Conservation (phyloP, 2,329 filamentous ascomycete species). For the Cladophialophora exuberans region DNA sequence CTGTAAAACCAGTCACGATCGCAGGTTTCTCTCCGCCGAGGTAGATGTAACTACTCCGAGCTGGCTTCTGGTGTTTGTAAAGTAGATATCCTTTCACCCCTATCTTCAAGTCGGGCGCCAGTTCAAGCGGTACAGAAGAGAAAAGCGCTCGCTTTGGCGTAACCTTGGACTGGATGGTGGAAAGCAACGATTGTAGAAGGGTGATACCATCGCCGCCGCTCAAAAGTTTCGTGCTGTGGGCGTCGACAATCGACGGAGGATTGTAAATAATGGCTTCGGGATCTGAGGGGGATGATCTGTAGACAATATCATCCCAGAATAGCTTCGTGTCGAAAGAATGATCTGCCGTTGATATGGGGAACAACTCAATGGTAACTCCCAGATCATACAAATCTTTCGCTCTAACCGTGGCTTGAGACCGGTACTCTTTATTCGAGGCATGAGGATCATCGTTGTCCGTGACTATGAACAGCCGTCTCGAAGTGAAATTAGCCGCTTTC, state of each 20-base stretch:
- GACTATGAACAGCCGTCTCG: constrained; percentile 89
- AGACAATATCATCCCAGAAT: constrained; percentile 98
- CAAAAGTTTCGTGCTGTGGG: constrained; percentile 55
- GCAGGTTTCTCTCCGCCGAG: constrained; percentile 82
- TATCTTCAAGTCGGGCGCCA: constrained; percentile 81
- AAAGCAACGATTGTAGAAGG: constrained; percentile 76
- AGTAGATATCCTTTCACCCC: constrained; percentile 93
- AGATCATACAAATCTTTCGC: constrained; percentile 96
- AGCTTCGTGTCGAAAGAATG: constrained; percentile 77
- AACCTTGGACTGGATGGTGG: constrained; percentile 88
- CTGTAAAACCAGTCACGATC: constrained; percentile 74
- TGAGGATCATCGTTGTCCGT: constrained; percentile 93
- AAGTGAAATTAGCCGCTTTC: constrained; percentile 91
- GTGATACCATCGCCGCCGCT: constrained; percentile 75
- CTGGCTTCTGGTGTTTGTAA: constrained; percentile 79
- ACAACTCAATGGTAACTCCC: constrained; percentile 87
- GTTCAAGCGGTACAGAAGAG: constrained; percentile 81
- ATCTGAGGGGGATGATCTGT: constrained; percentile 70
- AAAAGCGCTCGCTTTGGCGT: constrained; percentile 84
- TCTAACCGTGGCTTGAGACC: constrained; percentile 77
- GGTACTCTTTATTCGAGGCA: constrained; percentile 68
- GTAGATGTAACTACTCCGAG: constrained; percentile 85
- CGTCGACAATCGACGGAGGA: constrained; percentile 36
- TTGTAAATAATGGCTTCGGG: constrained; percentile 67
- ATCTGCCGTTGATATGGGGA: constrained; percentile 76